Conservation (phyloP, 2,329 filamentous ascomycete genomes). For the Arthrobotrys sphaeroides region DNA sequence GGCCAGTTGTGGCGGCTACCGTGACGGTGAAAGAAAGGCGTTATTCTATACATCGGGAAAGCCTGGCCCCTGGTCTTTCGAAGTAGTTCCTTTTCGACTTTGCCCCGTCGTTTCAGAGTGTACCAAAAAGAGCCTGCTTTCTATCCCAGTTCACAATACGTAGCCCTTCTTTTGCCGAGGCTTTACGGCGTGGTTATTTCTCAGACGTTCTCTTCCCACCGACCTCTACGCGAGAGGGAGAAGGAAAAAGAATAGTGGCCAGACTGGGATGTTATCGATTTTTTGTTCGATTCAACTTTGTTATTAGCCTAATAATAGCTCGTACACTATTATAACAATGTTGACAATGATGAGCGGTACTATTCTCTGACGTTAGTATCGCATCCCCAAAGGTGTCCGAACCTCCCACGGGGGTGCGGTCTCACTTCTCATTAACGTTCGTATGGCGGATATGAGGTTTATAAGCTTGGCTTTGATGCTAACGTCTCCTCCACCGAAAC, state of each 20-base stretch:
- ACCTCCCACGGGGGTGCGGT: not conserved
- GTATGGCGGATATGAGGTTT: conserved; percentile 87
- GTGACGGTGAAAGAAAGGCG: not conserved
- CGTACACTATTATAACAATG: conserved; percentile 50
- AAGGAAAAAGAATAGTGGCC: no score
- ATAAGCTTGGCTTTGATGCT: conserved; percentile 88
- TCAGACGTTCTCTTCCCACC: not conserved
- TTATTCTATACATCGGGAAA: not conserved
- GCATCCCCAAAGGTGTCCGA: not conserved
- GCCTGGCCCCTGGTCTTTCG: no score
- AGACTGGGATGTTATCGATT: not conserved
- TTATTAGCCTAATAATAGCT: conserved; percentile 42
- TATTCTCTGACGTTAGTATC: not conserved
- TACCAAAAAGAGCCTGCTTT: not conserved
- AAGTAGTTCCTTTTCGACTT: no score
- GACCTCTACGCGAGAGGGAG: not conserved
- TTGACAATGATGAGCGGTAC: conserved; percentile 53
- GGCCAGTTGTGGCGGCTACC: no score
- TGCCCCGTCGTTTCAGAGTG: not conserved
- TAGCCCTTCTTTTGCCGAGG: not conserved
- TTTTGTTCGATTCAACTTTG: not conserved
- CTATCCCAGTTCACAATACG: not conserved
- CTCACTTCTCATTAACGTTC: conserved; percentile 90
- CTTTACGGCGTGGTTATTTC: not conserved
- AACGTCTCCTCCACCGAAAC: conserved; percentile 72